Evolutionary conservation across 306 rosid species (phyloP).

Genomic region (Fragaria nilgerrensis): DNA sequence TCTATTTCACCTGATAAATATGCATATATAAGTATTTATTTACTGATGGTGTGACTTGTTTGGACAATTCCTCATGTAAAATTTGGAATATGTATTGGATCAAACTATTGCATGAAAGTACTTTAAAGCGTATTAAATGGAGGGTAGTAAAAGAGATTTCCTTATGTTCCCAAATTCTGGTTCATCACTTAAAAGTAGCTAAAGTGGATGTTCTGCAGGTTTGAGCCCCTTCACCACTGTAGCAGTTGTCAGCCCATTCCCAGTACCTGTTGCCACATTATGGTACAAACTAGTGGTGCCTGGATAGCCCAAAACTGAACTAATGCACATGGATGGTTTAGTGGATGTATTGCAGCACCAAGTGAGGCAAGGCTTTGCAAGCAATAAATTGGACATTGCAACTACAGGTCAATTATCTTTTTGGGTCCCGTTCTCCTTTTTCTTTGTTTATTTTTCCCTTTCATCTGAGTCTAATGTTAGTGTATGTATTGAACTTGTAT

Average conservation of each 20-base stretch:
- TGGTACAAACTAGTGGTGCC: slow-evolving; percentile 8
- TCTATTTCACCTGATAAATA: background rate
- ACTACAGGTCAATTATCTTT: slow-evolving; percentile 2
- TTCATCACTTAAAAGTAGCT: slow-evolving; percentile 11
- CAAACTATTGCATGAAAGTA: background rate
- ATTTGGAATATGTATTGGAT: background rate
- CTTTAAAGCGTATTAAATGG: background rate
- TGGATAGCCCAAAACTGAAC: background rate
- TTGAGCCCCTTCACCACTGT: slow-evolving; percentile 1
- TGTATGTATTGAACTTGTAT: background rate
- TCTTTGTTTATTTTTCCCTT: background rate
- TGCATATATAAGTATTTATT: background rate
- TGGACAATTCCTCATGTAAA: slow-evolving; percentile 1
- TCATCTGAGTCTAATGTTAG: slow-evolving; percentile 8
- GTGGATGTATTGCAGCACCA: background rate
- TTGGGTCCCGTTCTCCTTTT: background rate
- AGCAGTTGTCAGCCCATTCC: slow-evolving; percentile 1
- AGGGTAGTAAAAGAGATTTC: background rate
- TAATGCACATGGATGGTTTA: background rate
- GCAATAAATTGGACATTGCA: slow-evolving; percentile 6
- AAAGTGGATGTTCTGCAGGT: slow-evolving; percentile 1
- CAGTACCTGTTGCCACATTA: slow-evolving; percentile 7
- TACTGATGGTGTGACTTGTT: background rate
- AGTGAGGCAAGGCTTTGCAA: background rate
- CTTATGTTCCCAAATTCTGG: slow-evolving; percentile 13